Evolutionary conservation across 805 yeast genomes (phyloP), one percentile per base, ranked within the genome.

Genomic region (Jamesozyma lodderae): DNA sequence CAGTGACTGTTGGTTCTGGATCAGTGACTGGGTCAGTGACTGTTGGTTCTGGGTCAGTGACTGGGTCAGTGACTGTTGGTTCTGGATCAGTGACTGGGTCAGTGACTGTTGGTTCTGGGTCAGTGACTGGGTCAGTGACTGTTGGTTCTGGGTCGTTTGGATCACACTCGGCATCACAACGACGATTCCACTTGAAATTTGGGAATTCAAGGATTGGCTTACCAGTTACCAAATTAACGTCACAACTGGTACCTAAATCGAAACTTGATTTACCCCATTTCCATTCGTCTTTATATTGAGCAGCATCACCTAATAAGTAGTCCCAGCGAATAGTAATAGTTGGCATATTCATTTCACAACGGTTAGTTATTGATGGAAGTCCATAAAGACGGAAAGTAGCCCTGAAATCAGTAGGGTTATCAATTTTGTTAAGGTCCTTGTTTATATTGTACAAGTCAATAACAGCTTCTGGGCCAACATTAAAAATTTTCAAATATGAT

Each of bases 371-470:
- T n/a, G n/a, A n/a, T n/a, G n/a, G n/a, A n/a, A n/a, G n/a, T 13
- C 43, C 51, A 21, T 44, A 37, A 2, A 49, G 46, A n/a, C 40
- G 35, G 34, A 51, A 48, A 10, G 51, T 46, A 4, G 46, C 42
- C 3, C 44, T 43, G 29, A 34, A 51, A 30, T 51, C 49, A 1
- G 54, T 48, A 22, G 55, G 55, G 22, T 41, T 36, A 15, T 34
- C 38, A 17, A 42, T 40, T 11, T 35, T 15, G 15, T 28, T 35
- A 14, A 40, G 35, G 10, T 41, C 39, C 22, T 50, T 48, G 31
- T 50, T 46, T 17, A 30, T 25, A 17, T 48, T 45, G 38, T 41
- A 48, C 25, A 51, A 35, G 26, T 40, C 41, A 22, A 44, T 34
- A 4, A 45, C 44, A 4, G 33, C 21, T 16, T 33, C 35, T 6